A percentile compares a stretch with the other conserved stretches of the same genome.
These are phyloP conservation scores for Fusarium devonianum DNA, from an alignment of 2,329 filamentous ascomycete genomes.

Conservation along the genomic window DNA sequence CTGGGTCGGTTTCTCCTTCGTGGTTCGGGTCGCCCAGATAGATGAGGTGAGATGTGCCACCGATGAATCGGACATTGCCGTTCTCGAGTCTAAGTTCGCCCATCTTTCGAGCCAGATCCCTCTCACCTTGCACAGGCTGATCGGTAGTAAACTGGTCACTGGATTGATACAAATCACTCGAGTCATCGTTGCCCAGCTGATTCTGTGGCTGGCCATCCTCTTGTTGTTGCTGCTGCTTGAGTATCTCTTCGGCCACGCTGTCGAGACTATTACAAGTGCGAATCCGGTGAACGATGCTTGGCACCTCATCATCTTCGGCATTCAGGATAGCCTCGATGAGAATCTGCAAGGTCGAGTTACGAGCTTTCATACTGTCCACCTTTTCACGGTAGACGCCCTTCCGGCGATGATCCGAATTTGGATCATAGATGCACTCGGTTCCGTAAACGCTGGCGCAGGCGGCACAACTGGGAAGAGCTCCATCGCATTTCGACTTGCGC, in stretches of 20 bases:
- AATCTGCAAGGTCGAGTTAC: slow-evolving; percentile 88
- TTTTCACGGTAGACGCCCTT: slow-evolving; percentile 98
- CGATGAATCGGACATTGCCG: slow-evolving; percentile 88
- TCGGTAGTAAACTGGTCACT: slow-evolving; percentile 52
- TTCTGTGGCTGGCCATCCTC: slow-evolving; percentile 48
- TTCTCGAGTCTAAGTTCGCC: slow-evolving; percentile 87
- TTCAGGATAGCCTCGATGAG: slow-evolving; percentile 92
- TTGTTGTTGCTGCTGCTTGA: slow-evolving; percentile 51
- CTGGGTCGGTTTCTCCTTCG: slow-evolving; percentile 50
- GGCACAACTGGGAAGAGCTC: slow-evolving; percentile 87
- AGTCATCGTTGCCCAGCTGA: slow-evolving; percentile 49
- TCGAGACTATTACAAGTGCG: slow-evolving; percentile 80
- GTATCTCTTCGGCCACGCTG: slow-evolving; percentile 60
- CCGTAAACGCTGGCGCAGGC: slow-evolving; percentile 95
- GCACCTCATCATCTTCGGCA: slow-evolving; percentile 85
- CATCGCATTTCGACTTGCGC: slow-evolving; percentile 89
- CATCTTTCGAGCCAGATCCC: slow-evolving; percentile 90
- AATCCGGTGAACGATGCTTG: slow-evolving; percentile 82
- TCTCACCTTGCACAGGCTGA: slow-evolving; percentile 66
- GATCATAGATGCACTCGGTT: slow-evolving; percentile 92
- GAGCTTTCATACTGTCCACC: slow-evolving; percentile 84
- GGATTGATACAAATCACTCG: slow-evolving; percentile 50
- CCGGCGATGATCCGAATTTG: slow-evolving; percentile 92
- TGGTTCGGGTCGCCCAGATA: slow-evolving; percentile 67
- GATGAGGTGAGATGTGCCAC: slow-evolving; percentile 92